A percentile compares a stretch with the other conserved stretches of the same genome.
phyloP scores from a whole-genome alignment of 2,329 filamentous ascomycete species.

The Epichloe sp. region DNA sequence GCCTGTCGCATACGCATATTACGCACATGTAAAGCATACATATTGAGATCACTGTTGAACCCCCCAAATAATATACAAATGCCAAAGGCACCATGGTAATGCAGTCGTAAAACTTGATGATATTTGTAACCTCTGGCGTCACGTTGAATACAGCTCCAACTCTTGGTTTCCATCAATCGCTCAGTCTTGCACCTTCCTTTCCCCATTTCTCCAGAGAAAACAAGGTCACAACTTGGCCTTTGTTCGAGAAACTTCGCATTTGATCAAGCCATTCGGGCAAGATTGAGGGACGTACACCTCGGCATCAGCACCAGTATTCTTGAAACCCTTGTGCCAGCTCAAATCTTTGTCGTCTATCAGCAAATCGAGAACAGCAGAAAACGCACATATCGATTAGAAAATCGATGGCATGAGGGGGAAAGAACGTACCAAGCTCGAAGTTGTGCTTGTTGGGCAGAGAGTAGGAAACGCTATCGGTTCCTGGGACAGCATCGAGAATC shows the following conservation, averaged over 20 bases:
- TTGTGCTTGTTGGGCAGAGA: constrained; percentile 96
- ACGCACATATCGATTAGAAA: background rate
- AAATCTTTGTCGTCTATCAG: constrained; percentile 45
- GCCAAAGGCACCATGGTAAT: background rate
- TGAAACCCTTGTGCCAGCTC: constrained; percentile 88
- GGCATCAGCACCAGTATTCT: constrained; percentile 92
- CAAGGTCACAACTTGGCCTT: constrained; percentile 7
- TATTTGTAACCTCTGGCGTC: background rate
- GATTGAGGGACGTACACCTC: constrained; percentile 92
- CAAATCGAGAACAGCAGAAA: background rate
- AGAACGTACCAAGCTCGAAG: constrained; percentile 74
- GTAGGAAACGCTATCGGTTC: constrained; percentile 64
- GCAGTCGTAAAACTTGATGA: background rate
- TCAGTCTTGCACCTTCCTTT: background rate
- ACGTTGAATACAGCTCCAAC: background rate
- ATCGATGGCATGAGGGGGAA: background rate
- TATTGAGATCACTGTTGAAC: background rate
- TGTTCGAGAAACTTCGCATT: constrained; percentile 67
- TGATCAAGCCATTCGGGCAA: constrained; percentile 87
- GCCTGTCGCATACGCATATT: background rate
- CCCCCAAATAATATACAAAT: background rate
- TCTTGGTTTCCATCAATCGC: background rate
- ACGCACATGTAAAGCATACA: background rate
- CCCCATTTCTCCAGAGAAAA: background rate
- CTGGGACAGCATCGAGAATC: constrained; percentile 64